phyloP scores from a whole-genome alignment of 1,139 yeast species.

The Kodamaea ohmeri region DNA sequence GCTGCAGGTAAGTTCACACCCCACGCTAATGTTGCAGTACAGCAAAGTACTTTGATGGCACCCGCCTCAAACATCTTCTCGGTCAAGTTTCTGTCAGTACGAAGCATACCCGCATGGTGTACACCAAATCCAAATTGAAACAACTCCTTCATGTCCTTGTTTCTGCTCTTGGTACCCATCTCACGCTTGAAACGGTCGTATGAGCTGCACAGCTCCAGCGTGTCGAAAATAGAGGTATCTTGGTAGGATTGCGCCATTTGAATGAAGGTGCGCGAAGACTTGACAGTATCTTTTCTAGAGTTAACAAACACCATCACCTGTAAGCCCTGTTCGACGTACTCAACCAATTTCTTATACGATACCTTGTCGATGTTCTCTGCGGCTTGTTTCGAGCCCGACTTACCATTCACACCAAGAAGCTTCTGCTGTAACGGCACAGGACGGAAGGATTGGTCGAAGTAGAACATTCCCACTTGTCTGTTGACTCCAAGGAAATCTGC shows the following conservation, averaged over 20 bases:
- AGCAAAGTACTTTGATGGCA: constrained; percentile 83
- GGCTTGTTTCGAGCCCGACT: constrained; percentile 65
- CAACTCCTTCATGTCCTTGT: constrained; percentile 76
- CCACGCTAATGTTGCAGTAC: constrained; percentile 99
- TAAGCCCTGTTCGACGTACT: constrained; percentile 64
- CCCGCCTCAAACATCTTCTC: constrained; percentile 87
- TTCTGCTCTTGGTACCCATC: constrained; percentile 66
- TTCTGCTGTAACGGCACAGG: constrained; percentile 94
- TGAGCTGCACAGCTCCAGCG: constrained; percentile 45
- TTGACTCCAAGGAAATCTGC: constrained; percentile 95
- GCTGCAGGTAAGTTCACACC: constrained; percentile 99
- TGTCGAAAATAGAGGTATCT: constrained; percentile 60
- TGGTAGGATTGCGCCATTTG: constrained; percentile 62
- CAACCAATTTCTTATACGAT: constrained; percentile 72
- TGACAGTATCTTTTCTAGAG: constrained; percentile 88
- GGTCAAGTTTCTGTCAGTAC: constrained; percentile 85
- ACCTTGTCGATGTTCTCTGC: constrained; percentile 74
- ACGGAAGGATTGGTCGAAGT: constrained; percentile 87
- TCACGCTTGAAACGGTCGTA: constrained; percentile 59
- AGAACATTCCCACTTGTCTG: constrained; percentile 85
- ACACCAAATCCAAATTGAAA: constrained; percentile 84
- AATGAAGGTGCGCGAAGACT: constrained; percentile 73
- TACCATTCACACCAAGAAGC: constrained; percentile 83
- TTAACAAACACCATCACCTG: constrained; percentile 98
- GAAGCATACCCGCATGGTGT: constrained; percentile 96